Evolutionary conservation across 805 yeast genomes (phyloP).

Genomic region (Hanseniaspora guilliermondii): DNA sequence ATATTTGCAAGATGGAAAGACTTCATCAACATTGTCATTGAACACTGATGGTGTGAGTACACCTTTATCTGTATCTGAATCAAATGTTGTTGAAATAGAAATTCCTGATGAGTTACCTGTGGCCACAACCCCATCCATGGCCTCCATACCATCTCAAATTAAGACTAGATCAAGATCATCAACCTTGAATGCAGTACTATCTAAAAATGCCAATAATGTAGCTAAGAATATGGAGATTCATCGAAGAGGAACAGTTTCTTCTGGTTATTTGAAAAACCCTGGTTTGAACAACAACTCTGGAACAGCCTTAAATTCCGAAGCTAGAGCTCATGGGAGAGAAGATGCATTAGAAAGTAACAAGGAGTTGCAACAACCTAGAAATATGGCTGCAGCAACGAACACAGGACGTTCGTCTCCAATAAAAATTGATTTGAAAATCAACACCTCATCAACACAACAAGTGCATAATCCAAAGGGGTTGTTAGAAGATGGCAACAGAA

Average conservation of each 20-base stretch:
- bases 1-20: constrained; percentile 5
- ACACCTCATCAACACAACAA: not conserved
- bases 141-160: constrained; percentile 30
- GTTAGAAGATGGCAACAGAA: constrained; percentile 1
- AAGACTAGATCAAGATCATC: constrained; percentile 30
- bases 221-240: constrained; percentile 21
- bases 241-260: constrained; percentile 22
- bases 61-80: constrained; percentile 1
- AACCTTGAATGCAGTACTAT: constrained; percentile 18
- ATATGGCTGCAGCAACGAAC: not conserved
- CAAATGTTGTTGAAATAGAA: constrained; percentile 37
- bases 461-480: not conserved
- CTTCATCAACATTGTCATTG: constrained; percentile 11
- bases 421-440: constrained; percentile 8
- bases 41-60: constrained; percentile 13
- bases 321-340: not conserved
- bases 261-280: constrained; percentile 10
- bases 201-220: constrained; percentile 20
- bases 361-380: not conserved
- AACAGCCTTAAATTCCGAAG: not conserved
- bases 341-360: not conserved
- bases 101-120: constrained; percentile 41
- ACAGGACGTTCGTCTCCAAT: constrained; percentile 2
- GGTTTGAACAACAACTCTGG: not conserved
- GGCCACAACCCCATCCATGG: constrained; percentile 18